A percentile compares a stretch with the other conserved stretches of the same genome.
Conservation (phyloP, 2,329 filamentous ascomycete genomes). For the Periconia digitata region DNA sequence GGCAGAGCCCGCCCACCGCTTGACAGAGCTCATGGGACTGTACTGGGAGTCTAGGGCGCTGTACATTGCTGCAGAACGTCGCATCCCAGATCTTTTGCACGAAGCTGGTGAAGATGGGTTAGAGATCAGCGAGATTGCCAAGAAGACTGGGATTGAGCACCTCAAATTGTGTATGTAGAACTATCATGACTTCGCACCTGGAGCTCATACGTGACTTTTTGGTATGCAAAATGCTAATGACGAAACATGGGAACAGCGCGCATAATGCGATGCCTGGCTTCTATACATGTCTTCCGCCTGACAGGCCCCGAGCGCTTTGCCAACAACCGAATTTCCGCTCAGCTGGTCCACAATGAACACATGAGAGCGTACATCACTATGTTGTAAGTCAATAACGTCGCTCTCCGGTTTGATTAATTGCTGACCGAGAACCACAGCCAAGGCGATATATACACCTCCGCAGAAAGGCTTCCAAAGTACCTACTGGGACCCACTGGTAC, state of each 20-base stretch:
- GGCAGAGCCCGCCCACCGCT: conserved; percentile 31
- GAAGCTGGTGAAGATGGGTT: conserved; percentile 23
- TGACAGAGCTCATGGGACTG: conserved; percentile 39
- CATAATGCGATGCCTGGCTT: conserved; percentile 39
- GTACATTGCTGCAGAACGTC: conserved; percentile 37
- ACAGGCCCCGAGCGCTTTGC: conserved; percentile 31
- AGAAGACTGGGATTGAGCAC: conserved; percentile 28
- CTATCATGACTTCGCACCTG: not conserved
- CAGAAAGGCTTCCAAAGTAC: conserved; percentile 34
- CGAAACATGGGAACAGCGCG: too few relatives aligned
- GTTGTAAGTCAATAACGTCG: conserved; percentile 34
- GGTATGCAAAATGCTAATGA: too few relatives aligned
- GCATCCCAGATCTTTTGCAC: conserved; percentile 39
- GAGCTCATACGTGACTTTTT: not conserved
- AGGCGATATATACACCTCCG: conserved; percentile 35
- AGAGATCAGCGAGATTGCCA: conserved; percentile 23
- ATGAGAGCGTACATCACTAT: conserved; percentile 40
- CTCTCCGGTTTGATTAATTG: not conserved
- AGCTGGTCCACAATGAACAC: conserved; percentile 39
- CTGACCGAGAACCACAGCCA: conserved; percentile 15
- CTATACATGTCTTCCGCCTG: conserved; percentile 40
- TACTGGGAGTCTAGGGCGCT: conserved; percentile 40
- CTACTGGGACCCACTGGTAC: conserved; percentile 30
- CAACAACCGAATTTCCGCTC: conserved; percentile 42
- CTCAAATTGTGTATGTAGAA: conserved; percentile 23